A percentile compares a stretch with the other conserved stretches of the same genome.
Conservation (phyloP, 129 eudicot species). For the Solidago caesia region DNA sequence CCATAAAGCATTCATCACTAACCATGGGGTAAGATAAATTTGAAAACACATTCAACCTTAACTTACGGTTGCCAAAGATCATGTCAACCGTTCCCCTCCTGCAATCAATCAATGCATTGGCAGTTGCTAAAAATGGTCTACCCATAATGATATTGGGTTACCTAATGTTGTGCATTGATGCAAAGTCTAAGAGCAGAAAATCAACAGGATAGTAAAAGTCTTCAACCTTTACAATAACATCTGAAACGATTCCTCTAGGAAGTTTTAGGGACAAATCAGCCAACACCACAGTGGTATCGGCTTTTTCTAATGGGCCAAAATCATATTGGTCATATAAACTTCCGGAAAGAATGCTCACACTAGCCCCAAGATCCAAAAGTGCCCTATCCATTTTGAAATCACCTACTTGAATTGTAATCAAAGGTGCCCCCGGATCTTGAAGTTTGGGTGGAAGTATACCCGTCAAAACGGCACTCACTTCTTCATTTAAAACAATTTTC, state of each 20-base stretch:
- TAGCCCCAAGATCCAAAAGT: neutral
- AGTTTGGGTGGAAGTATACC: neutral
- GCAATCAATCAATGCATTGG: neutral
- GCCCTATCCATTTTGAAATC: neutral
- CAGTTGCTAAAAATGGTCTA: neutral
- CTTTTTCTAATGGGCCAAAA: neutral
- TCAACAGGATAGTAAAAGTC: neutral
- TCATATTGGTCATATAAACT: constrained; percentile 9
- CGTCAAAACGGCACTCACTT: neutral
- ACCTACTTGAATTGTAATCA: neutral
- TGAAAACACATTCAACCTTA: neutral
- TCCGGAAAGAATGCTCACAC: neutral
- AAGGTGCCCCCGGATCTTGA: neutral
- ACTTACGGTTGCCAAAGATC: neutral
- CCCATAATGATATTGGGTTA: neutral
- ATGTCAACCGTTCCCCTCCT: neutral
- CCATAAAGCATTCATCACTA: neutral
- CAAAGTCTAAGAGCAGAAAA: neutral
- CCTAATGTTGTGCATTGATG: neutral
- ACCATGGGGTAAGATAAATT: neutral
- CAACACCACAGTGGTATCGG: neutral
- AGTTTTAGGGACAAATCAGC: neutral
- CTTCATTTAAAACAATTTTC: neutral
- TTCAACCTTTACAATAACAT: neutral
- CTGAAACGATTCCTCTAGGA: neutral